Base-by-base conservation (phyloP, 2,329 filamentous ascomycete genomes). In the Colletotrichum neosansevieriae region DNA sequence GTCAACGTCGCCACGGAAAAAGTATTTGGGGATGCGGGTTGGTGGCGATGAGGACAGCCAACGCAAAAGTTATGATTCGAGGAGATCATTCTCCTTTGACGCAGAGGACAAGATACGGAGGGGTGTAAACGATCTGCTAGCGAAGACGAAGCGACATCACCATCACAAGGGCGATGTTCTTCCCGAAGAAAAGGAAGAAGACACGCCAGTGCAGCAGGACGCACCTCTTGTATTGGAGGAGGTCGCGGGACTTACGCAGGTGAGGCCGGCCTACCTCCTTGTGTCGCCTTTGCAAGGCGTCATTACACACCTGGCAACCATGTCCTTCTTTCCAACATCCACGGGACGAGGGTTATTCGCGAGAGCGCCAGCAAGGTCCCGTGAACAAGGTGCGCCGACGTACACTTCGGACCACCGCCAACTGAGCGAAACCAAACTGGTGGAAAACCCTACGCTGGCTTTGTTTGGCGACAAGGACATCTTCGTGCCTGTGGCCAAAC, bases 381-480 rank as follows among this genome's bases (percentile, higher is more conserved):
- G 66, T 7, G 62, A 69, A 9, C 66, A 69, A 34, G 66, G 66
- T 15, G 66, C 66, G 24, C 66, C 66, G 15, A 29, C 49, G 4
- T 69, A 49, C n/a, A 65, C 57, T 58, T 40, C 60, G 7, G 53
- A 69, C 10, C 51, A 62, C 21, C 54, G 56, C 15, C 67, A 53
- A 21, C 42, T 60, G 53, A 82, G 83, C 1, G 86, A 90, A 63
- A 78, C 80, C 58, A 89, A 91, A 74, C 80, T 92, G 56, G 79
- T 87, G 1, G 76, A 79, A 2, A 84, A 90, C 73, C 83, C 85
- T 1, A 91, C 91, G 0, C 77, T 97, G 38, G 89, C 88, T 0
- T 78, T 97, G 0, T 97, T 90, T 74, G 95, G 94, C 1, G 88
- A 91, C 58, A 83, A 86, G 4, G 94, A 98, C 77, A 80, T 85